Conservation (phyloP, 345 rosid species). For the Nephelium lappaceum region DNA sequence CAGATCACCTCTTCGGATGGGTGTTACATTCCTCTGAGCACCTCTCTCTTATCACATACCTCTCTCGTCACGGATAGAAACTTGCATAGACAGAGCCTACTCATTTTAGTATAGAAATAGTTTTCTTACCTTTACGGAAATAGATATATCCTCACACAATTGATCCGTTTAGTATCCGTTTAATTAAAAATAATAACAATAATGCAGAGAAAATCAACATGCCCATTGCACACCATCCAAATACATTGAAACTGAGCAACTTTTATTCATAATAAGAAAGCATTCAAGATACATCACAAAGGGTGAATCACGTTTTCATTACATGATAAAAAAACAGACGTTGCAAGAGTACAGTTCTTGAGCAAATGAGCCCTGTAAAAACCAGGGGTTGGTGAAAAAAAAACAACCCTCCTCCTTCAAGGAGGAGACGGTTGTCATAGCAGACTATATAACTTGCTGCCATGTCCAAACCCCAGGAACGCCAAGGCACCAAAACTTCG, state of each 20-base stretch:
- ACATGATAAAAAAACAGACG: slow-evolving; percentile 19
- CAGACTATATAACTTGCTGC: slow-evolving; percentile 47
- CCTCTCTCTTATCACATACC: too few species aligned
- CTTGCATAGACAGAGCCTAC: too few species aligned
- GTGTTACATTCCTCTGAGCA: too few species aligned
- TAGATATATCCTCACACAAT: too few species aligned
- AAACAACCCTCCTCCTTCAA: slow-evolving; percentile 25
- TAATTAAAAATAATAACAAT: too few species aligned
- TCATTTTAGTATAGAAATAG: too few species aligned
- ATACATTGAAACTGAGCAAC: not conserved
- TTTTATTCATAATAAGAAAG: slow-evolving; percentile 20
- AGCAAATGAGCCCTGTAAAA: slow-evolving; percentile 36
- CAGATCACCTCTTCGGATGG: too few species aligned
- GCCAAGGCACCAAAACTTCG: slow-evolving; percentile 35
- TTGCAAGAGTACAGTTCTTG: slow-evolving; percentile 31
- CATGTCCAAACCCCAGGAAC: slow-evolving; percentile 43
- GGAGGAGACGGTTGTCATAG: slow-evolving; percentile 35
- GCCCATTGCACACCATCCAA: not conserved
- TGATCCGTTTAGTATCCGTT: too few species aligned
- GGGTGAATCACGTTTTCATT: slow-evolving; percentile 30
- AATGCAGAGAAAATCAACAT: not conserved
- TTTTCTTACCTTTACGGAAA: too few species aligned
- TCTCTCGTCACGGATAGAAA: too few species aligned
- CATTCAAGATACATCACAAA: slow-evolving; percentile 29
- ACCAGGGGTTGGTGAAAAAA: slow-evolving; percentile 35